Conservation (phyloP, 2,329 filamentous ascomycete species). For the Orbilia quercus region DNA sequence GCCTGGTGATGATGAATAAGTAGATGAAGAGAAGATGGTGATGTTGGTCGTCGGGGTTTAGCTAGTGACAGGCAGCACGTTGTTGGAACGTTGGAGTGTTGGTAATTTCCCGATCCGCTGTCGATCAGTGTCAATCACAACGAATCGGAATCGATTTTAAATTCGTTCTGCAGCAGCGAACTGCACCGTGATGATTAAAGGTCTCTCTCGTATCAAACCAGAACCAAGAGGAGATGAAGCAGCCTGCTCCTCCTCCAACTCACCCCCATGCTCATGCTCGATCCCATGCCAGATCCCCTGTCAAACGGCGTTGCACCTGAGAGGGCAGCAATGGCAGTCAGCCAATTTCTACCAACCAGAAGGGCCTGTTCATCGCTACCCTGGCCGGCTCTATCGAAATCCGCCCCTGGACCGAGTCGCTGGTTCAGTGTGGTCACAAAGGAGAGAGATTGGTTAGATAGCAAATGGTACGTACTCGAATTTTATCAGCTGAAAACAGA, state of each 20-base stretch:
- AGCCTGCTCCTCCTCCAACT: conserved; percentile 46
- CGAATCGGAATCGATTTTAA: conserved; percentile 6
- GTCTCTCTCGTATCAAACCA: conserved; percentile 19
- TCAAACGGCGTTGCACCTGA: conserved; percentile 38
- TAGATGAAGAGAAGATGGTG: too few species aligned
- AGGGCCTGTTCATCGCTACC: conserved; percentile 20
- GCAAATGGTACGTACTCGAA: not conserved
- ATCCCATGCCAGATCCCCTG: conserved; percentile 21
- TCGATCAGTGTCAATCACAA: conserved; percentile 26
- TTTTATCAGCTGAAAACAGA: not conserved
- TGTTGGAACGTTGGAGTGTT: too few species aligned
- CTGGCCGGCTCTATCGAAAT: conserved; percentile 30
- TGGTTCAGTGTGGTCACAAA: conserved; percentile 39
- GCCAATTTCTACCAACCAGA: conserved; percentile 53
- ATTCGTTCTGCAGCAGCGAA: not conserved
- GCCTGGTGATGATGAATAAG: not conserved
- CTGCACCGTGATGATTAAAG: conserved; percentile 12
- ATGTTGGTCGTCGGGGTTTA: too few species aligned
- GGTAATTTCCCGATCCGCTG: conserved; percentile 26
- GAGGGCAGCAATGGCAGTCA: conserved; percentile 17
- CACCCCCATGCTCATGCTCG: conserved; percentile 14
- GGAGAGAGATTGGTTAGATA: conserved; percentile 33
- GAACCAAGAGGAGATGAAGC: conserved; percentile 36
- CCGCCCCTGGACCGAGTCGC: conserved; percentile 37
- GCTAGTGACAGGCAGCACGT: too few species aligned